These are phyloP conservation scores for Cutaneotrichosporon spelunceum DNA, from an alignment of 1,284 basidiomycete genomes.

Conservation along the genomic window DNA sequence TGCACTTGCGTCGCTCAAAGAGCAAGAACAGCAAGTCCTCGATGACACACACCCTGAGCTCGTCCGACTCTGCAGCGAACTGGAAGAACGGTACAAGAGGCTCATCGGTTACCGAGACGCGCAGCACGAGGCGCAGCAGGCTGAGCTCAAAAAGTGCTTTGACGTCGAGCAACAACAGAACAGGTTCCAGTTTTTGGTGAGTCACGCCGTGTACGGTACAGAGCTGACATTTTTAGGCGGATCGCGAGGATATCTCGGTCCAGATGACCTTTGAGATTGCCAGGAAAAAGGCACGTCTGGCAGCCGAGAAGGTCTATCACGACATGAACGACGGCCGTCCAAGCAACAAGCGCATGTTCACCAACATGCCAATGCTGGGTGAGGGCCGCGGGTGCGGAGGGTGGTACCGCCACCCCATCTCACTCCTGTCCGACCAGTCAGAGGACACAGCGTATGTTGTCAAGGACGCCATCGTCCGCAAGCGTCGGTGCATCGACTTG, in stretches of 20 bases:
- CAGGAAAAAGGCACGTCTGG: constrained; percentile 24
- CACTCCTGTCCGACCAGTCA: constrained; percentile 28
- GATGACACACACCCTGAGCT: constrained; percentile 32
- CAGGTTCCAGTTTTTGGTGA: constrained; percentile 26
- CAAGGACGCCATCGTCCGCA: constrained; percentile 20
- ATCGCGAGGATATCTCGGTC: constrained; percentile 26
- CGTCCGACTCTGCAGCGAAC: constrained; percentile 32
- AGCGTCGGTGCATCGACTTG: constrained; percentile 24
- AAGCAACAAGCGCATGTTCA: constrained; percentile 23
- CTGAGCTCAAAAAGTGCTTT: constrained; percentile 20
- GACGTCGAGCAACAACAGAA: constrained; percentile 17
- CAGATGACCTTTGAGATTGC: constrained; percentile 28
- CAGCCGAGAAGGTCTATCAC: constrained; percentile 29
- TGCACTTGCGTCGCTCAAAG: constrained; percentile 36
- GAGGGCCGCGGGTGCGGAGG: constrained; percentile 36
- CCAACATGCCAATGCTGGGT: constrained; percentile 29
- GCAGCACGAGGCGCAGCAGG: constrained; percentile 16
- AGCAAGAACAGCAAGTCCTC: constrained; percentile 31
- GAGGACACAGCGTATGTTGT: constrained; percentile 20
- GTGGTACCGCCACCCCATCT: constrained; percentile 26
- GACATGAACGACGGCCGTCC: constrained; percentile 20
- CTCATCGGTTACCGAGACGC: constrained; percentile 22
- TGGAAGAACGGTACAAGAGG: constrained; percentile 27
- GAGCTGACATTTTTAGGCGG: constrained; percentile 23
- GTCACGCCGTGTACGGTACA: constrained; percentile 4